Percentiles rank a stretch among this genome's conserved stretches.
phyloP scores from a whole-genome alignment of 768 basidiomycete species.

The Albatrellus ellisii region DNA sequence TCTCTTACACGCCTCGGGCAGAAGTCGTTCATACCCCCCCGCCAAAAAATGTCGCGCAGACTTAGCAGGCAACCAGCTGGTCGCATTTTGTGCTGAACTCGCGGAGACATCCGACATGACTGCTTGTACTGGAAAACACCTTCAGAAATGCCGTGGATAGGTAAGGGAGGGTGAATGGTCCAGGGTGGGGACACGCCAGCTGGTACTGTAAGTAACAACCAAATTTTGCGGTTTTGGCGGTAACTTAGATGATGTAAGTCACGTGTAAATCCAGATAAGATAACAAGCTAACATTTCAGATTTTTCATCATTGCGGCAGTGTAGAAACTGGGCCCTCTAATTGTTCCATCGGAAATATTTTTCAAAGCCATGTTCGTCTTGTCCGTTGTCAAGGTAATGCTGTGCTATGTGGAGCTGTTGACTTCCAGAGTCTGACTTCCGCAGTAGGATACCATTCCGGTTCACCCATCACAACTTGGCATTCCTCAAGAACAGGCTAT shows the following conservation, averaged over 20 bases:
- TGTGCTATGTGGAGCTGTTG: background rate
- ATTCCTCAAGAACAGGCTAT: conserved; percentile 68
- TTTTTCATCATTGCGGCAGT: background rate
- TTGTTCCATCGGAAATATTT: background rate
- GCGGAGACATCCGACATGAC: conserved; percentile 4
- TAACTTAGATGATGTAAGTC: no score
- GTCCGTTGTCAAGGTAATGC: conserved; percentile 22
- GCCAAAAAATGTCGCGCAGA: conserved; percentile 80
- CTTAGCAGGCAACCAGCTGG: conserved; percentile 44
- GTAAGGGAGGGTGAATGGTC: conserved; percentile 13
- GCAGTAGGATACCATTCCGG: conserved; percentile 72
- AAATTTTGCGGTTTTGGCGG: no score
- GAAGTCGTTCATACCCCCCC: conserved; percentile 46
- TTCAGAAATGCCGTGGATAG: background rate
- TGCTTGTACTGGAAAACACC: no score
- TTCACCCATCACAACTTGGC: conserved; percentile 83
- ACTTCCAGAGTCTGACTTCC: background rate
- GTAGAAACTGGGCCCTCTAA: no score
- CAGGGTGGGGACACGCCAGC: conserved; percentile 1
- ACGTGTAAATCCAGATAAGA: conserved; percentile 12
- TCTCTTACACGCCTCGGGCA: background rate
- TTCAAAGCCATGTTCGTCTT: conserved; percentile 22
- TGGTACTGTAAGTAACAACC: no score
- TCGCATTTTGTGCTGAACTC: conserved; percentile 16
- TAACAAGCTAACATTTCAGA: conserved; percentile 6